phyloP scores from a whole-genome alignment of 495 filamentous ascomycete genomes.

The Aspergillus bridgeri region DNA sequence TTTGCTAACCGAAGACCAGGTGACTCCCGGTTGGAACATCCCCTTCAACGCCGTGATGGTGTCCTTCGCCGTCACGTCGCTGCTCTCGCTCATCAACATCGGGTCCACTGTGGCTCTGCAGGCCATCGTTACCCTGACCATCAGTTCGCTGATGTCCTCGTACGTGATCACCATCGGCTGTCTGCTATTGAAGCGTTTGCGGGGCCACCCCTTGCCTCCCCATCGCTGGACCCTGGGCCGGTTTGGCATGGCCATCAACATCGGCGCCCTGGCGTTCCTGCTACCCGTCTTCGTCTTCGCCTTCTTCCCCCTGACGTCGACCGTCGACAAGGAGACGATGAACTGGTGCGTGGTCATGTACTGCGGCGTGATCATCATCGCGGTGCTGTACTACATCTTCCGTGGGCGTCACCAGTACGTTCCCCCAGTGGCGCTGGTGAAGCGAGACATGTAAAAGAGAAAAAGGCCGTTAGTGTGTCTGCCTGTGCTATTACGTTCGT shows the following conservation, averaged over 20 bases:
- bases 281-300: conserved; percentile 49
- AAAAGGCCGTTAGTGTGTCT: not conserved
- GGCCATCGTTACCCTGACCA: conserved; percentile 48
- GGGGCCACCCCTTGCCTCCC: conserved; percentile 39
- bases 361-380: conserved; percentile 41
- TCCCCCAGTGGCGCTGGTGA: conserved; percentile 44
- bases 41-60: conserved; percentile 51
- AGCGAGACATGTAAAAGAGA: conserved; percentile 8
- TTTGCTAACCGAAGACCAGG: conserved; percentile 20
- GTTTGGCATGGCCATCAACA: conserved; percentile 47
- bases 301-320: conserved; percentile 47
- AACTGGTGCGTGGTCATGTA: conserved; percentile 52
- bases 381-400: conserved; percentile 42
- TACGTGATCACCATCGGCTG: conserved; percentile 51
- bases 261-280: conserved; percentile 37
- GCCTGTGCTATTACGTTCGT: not conserved
- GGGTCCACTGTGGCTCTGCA: conserved; percentile 47
- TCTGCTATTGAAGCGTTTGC: conserved; percentile 43
- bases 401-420: conserved; percentile 42
- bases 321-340: conserved; percentile 40
- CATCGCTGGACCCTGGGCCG: conserved; percentile 49
- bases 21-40: conserved; percentile 49
- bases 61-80: conserved; percentile 42
- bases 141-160: conserved; percentile 41
- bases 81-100: conserved; percentile 53